phyloP scores from a whole-genome alignment of 495 filamentous ascomycete genomes.

The Achaetomiella virescens region DNA sequence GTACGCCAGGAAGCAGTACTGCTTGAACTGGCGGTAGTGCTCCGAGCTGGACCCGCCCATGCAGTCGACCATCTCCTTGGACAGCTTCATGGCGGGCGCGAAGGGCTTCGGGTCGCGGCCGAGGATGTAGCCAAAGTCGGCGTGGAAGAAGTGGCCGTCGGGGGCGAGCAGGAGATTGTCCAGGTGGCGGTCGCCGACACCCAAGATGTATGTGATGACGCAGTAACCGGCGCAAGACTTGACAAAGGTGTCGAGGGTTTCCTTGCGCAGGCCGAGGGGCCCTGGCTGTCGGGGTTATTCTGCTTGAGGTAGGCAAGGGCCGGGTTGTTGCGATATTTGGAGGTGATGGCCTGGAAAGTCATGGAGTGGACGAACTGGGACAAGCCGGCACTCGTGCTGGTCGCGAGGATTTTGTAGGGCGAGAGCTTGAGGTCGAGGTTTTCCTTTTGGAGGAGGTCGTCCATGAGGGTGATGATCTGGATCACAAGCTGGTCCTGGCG shows the following conservation, averaged over 20 bases:
- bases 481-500: conserved; percentile 97
- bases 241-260: conserved; percentile 91
- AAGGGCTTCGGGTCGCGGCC: conserved; percentile 97
- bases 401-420: conserved; percentile 93
- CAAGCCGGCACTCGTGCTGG: conserved; percentile 78
- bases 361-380: conserved; percentile 88
- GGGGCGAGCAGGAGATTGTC: conserved; percentile 92
- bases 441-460: conserved; percentile 89
- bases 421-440: conserved; percentile 94
- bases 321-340: conserved; percentile 69
- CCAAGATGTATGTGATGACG: conserved; percentile 98
- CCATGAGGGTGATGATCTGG: conserved; percentile 97
- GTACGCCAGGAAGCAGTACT: conserved; percentile 94
- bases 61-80: conserved; percentile 96
- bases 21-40: conserved; percentile 80
- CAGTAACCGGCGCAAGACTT: conserved; percentile 97
- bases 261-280: conserved; percentile 84
- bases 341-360: conserved; percentile 69
- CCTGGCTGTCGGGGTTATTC: conserved; percentile 81
- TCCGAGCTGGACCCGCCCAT: conserved; percentile 81
- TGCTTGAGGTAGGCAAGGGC: conserved; percentile 76
- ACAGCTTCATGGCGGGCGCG: conserved; percentile 92
- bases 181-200: conserved; percentile 91
- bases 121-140: conserved; percentile 96
- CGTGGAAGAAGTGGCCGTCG: conserved; percentile 94